phyloP scores from a whole-genome alignment of 495 filamentous ascomycete genomes.

The Antarctomyces pellizariae region DNA sequence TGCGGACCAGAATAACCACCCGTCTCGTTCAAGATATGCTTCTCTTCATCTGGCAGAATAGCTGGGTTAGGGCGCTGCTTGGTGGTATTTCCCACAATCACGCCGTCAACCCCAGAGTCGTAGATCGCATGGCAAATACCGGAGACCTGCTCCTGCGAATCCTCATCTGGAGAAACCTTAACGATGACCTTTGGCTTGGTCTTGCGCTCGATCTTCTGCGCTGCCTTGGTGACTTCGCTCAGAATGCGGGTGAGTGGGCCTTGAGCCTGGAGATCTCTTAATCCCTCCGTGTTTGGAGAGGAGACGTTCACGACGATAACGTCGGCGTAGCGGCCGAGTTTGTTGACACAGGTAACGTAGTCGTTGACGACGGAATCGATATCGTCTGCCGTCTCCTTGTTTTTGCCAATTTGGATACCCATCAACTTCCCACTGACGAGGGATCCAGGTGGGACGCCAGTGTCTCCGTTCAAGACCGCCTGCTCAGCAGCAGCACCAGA shows the following conservation, averaged over 20 bases:
- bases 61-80: constrained; percentile 48
- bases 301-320: constrained; percentile 93
- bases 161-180: constrained; percentile 90
- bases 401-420: constrained; percentile 95
- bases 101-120: constrained; percentile 66
- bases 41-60: constrained; percentile 39
- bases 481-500: constrained; percentile 36
- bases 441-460: constrained; percentile 41
- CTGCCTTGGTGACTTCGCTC: constrained; percentile 58
- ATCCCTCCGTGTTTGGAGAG: constrained; percentile 81
- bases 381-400: constrained; percentile 73
- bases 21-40: constrained; percentile 40
- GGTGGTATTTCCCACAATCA: constrained; percentile 97
- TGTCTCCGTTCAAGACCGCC: constrained; percentile 47
- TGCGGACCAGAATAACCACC: constrained; percentile 83
- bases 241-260: constrained; percentile 64
- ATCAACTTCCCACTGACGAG: constrained; percentile 50
- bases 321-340: constrained; percentile 67
- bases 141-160: constrained; percentile 52
- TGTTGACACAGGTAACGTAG: constrained; percentile 68
- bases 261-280: constrained; percentile 59
- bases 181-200: constrained; percentile 77
- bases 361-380: constrained; percentile 62
- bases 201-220: constrained; percentile 36
- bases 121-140: constrained; percentile 77